Base-by-base conservation (phyloP, 1,284 basidiomycete species). In the Golubevia sp. region DNA sequence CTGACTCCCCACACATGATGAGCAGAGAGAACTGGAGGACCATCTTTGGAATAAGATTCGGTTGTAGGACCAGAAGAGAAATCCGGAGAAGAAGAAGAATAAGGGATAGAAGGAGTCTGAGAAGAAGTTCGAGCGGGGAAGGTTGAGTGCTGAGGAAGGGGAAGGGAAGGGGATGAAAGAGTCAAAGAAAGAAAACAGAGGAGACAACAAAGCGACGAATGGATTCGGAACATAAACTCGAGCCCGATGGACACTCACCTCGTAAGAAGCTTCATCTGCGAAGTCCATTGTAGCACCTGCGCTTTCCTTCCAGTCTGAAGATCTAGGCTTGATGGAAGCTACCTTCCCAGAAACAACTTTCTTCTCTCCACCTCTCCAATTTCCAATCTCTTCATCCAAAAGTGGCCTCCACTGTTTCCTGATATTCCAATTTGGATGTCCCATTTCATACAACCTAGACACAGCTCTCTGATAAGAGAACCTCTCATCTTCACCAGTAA, bases 381-480 rank as follows among this genome's bases (percentile, higher is more conserved):
- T 51, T 5, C 57, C 57, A 64, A 76, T 65, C 56, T 76, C 76
- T 27, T 49, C 50, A 2, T 53, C 27, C 11, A 76, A 20, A 11
- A 77, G 70, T 3, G 76, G 76, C 7, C 67, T 49, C 76, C 76
- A 77, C 2, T 63, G 58, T 49, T 70, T 74, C 13, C 70, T 49
- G 25, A 49, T 21, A 60, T 61, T 61, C 72, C 74, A 77, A 48
- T 68, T 61, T 18, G 71, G 69, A 55, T 70, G 70, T 5, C 56
- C 62, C 72, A 78, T 76, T 56, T 78, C 76, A 20, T 68, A 73
- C 27, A 78, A 34, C 7, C 76, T 49, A 23, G 70, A 73, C 0
- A 78, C 76, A 1, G 76, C 74, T 0, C 76, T 56, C 49, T 74
- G 70, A 61, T 76, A 78, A 3, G 71, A 64, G 57, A 76, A 78